Base-by-base conservation (phyloP, 108 stramenopile species). In the Cyclotella baltica region DNA sequence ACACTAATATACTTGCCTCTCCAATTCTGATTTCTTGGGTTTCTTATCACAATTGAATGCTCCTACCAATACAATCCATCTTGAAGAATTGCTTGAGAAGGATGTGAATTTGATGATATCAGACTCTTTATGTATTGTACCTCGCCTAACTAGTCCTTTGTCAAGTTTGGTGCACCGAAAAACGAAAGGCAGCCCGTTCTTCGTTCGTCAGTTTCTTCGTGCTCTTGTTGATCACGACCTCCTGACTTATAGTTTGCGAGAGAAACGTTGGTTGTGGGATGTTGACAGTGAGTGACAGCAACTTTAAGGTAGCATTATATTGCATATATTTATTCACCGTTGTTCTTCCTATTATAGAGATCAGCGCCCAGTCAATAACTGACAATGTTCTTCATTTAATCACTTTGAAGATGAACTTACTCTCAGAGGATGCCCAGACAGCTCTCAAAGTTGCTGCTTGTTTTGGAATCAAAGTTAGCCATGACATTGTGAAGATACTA, bases 221-320 rank as follows among this genome's bases (percentile, higher is more conserved):
- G 43, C 70, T 48, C 48, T 88, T 0, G 51, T 68, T 30, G 63
- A 78, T 8, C 27, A 33, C 16, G 56, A 58, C 9, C 20, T 80
- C 2, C 56, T 92, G n/a, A 65, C 65, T 1, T 92, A 83, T 50
- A 66, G 50, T 48, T 48, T 80, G 63, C 36, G 53, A 19, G 59
- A 65, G 23, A 34, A 68, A 23, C 28, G 61, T 36, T 92, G 90
- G 88, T 73, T 76, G 6, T 92, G 90, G 90, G 78, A 87, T 53
- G 55, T 82, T 3, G 68, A 76, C 29, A 16, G 20, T 43, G 40
- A 3, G 46, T 13, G 6, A 66, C 83, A 25, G 62, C 70, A 9
- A 29, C 75, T 47, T 23, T 70, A 8, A 72, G 33, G 37, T n/a
- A n/a, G n/a, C n/a, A 62, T 63, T 25, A 47, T 29, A n/a, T n/a